Conservation (phyloP, 73 alveolate genomes). For the Blepharisma stoltei region DNA sequence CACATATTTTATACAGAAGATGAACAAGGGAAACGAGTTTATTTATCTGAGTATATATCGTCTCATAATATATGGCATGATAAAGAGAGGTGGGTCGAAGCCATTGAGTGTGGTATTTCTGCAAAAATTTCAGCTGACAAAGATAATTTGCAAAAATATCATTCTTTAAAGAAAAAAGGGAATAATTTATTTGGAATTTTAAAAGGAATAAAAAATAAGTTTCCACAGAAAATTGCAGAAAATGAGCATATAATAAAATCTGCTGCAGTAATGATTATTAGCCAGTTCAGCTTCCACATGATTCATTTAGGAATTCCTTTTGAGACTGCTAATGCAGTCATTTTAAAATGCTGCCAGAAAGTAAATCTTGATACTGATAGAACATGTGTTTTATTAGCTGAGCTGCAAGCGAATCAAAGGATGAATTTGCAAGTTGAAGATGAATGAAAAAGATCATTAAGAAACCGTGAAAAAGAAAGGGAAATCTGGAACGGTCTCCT, state of each 20-base stretch:
- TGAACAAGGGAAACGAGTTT: neutral
- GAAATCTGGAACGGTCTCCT: constrained; percentile 30
- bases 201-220: neutral
- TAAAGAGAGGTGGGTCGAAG: constrained; percentile 13
- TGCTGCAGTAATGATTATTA: constrained; percentile 1
- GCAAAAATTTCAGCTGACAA: neutral
- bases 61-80: constrained; percentile 17
- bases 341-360: constrained; percentile 31
- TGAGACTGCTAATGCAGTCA: constrained; percentile 30
- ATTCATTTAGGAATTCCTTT: constrained; percentile 33
- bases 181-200: neutral
- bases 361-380: constrained; percentile 34
- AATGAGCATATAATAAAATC: neutral
- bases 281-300: constrained; percentile 38
- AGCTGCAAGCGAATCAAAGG: constrained; percentile 35
- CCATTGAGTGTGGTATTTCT: neutral
- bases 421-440: constrained; percentile 22
- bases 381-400: constrained; percentile 28
- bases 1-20: constrained; percentile 25
- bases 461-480: constrained; percentile 28
- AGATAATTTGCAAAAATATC: neutral
- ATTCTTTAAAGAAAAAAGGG: neutral
- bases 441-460: constrained; percentile 18
- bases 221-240: neutral
- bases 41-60: neutral